Evolutionary conservation across 2,329 filamentous ascomycete genomes (phyloP).

Genomic region (Hypoxylon sp.): DNA sequence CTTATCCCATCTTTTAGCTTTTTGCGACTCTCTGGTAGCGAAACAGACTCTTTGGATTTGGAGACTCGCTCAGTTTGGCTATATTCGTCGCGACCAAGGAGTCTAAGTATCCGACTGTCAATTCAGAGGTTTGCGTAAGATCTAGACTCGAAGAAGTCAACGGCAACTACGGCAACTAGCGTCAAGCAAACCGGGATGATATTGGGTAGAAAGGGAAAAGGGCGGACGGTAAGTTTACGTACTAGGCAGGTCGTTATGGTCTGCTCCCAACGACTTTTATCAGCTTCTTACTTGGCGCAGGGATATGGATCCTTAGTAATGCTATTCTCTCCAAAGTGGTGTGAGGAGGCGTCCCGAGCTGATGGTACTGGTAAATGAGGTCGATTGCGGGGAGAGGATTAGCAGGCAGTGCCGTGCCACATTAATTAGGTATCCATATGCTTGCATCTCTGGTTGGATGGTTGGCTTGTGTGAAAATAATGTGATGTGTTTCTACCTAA

Average conservation of each 20-base stretch:
- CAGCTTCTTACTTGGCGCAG: not conserved
- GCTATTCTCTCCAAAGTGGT: not conserved
- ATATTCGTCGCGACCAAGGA: no score
- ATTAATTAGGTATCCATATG: not conserved
- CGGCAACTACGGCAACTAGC: not conserved
- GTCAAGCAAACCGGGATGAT: not conserved
- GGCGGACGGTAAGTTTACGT: not conserved
- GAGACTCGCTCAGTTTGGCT: not conserved
- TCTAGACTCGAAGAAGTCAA: no score
- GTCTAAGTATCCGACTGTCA: not conserved
- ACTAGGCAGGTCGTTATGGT: not conserved
- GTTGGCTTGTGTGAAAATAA: not conserved
- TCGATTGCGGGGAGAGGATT: not conserved
- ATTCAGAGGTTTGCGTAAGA: not conserved
- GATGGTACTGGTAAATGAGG: not conserved
- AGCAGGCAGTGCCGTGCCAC: not conserved
- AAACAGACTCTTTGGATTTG: not conserved
- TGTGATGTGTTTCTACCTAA: not conserved
- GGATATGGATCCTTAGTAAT: not conserved
- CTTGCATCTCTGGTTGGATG: no score
- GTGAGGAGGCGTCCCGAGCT: not conserved
- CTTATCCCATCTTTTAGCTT: not conserved
- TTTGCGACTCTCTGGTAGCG: not conserved
- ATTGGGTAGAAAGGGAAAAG: not conserved
- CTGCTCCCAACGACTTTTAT: not conserved